Base-by-base conservation (phyloP, 495 filamentous ascomycete genomes). In the Penicillium maclennaniae region DNA sequence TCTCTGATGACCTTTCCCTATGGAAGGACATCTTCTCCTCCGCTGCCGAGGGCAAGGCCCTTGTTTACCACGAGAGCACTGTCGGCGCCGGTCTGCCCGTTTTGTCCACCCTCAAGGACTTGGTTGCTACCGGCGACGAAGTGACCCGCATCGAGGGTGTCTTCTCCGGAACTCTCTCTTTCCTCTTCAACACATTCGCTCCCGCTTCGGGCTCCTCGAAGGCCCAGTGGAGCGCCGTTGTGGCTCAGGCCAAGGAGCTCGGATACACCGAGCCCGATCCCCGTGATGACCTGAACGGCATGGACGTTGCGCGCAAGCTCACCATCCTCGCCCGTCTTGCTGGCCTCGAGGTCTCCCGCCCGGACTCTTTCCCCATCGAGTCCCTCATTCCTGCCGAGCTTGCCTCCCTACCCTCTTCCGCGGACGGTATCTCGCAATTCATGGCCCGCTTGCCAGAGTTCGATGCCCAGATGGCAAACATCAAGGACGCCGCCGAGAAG, bases 241-340 rank as follows among this genome's bases (percentile, higher is more conserved):
- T 97, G 19, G 81, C 79, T 55, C 87, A 92, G 70, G 93, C 92
- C 28, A 93, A 95, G 75, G 87, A 92, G 45, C 73, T 92, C n/a
- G 93, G 95, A 16, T 98, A 91, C 72, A 98, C 93, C 7, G 93
- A 98, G 74, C 93, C 93, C 2, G 93, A 97, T 66, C 93, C 93
- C 39, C 79, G 93, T 39, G 93, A 97, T 68, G 93, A 97, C 61
- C 78, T 98, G 60, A 97, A 98, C 70, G 93, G 93, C 10, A 78
- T 96, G 64, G 93, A 98, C 65, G 92, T 98, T 20, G 93, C 93
- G 23, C 79, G 93, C n/a, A 98, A 98, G 72, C 77, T 97, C 56
- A 96, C 92, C 23, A 97, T 97, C 54, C 79, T 97, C 39, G 93
- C 92, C 31, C 80, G 93, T 17, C 65, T 96, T 25, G 84, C 82